These are phyloP conservation scores for Phlebiopsis flavidoalba DNA, from an alignment of 768 basidiomycete genomes.

Conservation along the genomic window DNA sequence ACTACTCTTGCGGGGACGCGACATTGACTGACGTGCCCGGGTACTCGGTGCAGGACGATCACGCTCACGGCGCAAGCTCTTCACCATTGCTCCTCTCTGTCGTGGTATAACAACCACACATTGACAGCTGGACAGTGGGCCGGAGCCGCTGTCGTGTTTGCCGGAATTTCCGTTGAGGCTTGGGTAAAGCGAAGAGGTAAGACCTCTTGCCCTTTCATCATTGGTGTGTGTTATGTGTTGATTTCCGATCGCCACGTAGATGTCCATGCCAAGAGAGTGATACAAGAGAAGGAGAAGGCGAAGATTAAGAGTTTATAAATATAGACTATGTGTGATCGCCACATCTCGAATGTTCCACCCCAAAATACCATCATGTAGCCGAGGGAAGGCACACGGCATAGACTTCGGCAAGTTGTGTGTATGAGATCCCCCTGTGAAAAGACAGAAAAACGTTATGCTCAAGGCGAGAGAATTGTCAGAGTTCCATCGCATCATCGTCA, in stretches of 20 bases:
- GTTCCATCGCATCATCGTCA: slow-evolving; percentile 28
- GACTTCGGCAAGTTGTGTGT: not conserved
- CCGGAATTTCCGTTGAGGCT: slow-evolving; percentile 93
- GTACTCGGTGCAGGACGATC: slow-evolving; percentile 57
- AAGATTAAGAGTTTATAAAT: slow-evolving; percentile 70
- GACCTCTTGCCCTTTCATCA: slow-evolving; percentile 11
- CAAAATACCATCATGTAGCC: not conserved
- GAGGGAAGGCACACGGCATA: not conserved
- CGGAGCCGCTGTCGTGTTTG: slow-evolving; percentile 89
- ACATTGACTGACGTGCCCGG: slow-evolving; percentile 7
- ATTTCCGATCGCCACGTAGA: slow-evolving; percentile 35
- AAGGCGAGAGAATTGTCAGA: slow-evolving; percentile 6
- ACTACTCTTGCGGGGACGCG: not conserved
- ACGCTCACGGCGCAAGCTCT: slow-evolving; percentile 95
- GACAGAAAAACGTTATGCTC: not conserved
- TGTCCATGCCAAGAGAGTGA: slow-evolving; percentile 73
- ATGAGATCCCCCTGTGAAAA: not conserved
- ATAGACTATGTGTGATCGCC: too few species aligned
- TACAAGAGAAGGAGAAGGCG: slow-evolving; percentile 81
- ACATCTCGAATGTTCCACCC: not conserved
- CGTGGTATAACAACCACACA: slow-evolving; percentile 82
- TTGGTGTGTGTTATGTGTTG: not conserved
- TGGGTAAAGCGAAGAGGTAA: slow-evolving; percentile 83
- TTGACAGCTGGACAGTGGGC: slow-evolving; percentile 85
- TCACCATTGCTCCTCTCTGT: slow-evolving; percentile 98